Evolutionary conservation across 1,139 yeast genomes (phyloP).

Genomic region (Yamadazyma dushanensis): DNA sequence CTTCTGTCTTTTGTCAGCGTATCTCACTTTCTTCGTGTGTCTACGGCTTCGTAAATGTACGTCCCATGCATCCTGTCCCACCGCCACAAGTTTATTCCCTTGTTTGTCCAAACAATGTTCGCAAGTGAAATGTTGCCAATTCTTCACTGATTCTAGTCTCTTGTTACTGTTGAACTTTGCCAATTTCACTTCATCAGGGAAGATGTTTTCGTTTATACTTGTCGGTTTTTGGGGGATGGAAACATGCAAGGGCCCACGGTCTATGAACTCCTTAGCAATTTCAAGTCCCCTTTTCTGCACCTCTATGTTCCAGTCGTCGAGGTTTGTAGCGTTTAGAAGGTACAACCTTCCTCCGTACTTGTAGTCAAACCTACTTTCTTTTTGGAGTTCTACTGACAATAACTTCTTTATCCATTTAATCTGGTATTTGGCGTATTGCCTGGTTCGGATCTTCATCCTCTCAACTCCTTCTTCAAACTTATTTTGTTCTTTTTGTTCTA

Average conservation of each 20-base stretch:
- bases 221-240: conserved; percentile 43
- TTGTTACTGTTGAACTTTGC: conserved; percentile 34
- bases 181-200: conserved; percentile 25
- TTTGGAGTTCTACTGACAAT: conserved; percentile 60
- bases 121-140: conserved; percentile 76
- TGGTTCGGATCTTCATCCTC: conserved; percentile 78
- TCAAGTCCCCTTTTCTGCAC: conserved; percentile 58
- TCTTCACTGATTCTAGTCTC: conserved; percentile 33
- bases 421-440: conserved; percentile 86
- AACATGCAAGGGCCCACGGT: conserved; percentile 24
- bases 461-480: conserved; percentile 53
- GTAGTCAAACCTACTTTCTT: conserved; percentile 49
- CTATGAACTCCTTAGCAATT: conserved; percentile 44
- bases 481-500: conserved; percentile 24
- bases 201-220: conserved; percentile 30
- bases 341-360: conserved; percentile 64
- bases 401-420: conserved; percentile 89
- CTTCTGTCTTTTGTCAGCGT: conserved; percentile 4
- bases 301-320: conserved; percentile 54
- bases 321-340: conserved; percentile 74
- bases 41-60: conserved; percentile 67
- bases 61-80: conserved; percentile 74
- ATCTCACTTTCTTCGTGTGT: conserved; percentile 36
- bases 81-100: conserved; percentile 59
- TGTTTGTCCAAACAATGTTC: conserved; percentile 60